These are phyloP conservation scores for Penicillium diatomitis DNA, from an alignment of 495 filamentous ascomycete species.

Conservation along the genomic window DNA sequence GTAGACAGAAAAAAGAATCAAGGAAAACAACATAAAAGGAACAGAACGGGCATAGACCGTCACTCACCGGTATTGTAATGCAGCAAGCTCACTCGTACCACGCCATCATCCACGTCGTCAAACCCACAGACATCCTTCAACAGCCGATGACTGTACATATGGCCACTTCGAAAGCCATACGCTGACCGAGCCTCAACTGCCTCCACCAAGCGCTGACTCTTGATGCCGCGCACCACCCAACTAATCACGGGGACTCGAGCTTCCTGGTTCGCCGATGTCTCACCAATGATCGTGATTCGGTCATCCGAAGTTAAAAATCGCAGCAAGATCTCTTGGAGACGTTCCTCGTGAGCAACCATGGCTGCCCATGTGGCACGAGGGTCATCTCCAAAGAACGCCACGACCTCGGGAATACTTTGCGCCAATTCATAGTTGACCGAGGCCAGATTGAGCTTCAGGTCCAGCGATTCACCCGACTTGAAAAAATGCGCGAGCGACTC, in stretches of 20 bases:
- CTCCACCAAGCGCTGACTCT: constrained; percentile 50
- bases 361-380: constrained; percentile 34
- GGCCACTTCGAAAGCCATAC: constrained; percentile 57
- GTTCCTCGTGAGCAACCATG: constrained; percentile 51
- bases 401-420: constrained; percentile 45
- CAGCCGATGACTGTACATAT: constrained; percentile 58
- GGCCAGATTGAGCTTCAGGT: constrained; percentile 56
- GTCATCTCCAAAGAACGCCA: constrained; percentile 42
- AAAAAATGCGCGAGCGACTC: constrained; percentile 57
- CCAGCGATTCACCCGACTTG: constrained; percentile 46
- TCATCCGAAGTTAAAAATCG: constrained; percentile 39
- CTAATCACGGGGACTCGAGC: constrained; percentile 56
- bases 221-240: constrained; percentile 50
- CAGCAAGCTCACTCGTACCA: constrained; percentile 60
- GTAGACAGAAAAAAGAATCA: not conserved
- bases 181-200: constrained; percentile 44
- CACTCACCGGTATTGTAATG: constrained; percentile 67
- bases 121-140: constrained; percentile 50
- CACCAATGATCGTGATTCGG: constrained; percentile 49
- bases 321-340: constrained; percentile 49
- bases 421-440: constrained; percentile 59
- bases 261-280: constrained; percentile 29
- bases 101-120: constrained; percentile 43
- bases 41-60: not conserved
- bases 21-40: not conserved